phyloP scores from a whole-genome alignment of 1,139 yeast genomes.

The Sugiyamaella grinbergsii region DNA sequence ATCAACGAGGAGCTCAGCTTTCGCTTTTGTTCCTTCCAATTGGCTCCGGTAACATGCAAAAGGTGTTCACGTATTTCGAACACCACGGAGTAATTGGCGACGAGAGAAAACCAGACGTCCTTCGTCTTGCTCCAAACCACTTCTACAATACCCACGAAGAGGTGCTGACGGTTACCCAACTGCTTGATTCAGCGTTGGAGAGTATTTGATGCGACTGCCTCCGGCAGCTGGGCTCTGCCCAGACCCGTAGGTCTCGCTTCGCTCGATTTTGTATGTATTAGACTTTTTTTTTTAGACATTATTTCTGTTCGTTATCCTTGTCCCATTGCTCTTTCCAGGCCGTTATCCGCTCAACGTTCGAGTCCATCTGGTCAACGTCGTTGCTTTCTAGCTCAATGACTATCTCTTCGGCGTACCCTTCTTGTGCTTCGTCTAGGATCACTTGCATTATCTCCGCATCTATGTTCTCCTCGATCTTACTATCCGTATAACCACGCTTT shows the following conservation, averaged over 20 bases:
- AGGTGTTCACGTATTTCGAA: conserved; percentile 52
- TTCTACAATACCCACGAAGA: conserved; percentile 78
- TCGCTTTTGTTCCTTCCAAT: conserved; percentile 67
- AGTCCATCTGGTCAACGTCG: conserved; percentile 71
- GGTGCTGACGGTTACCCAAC: conserved; percentile 51
- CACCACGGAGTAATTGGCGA: conserved; percentile 73
- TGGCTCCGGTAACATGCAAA: conserved; percentile 61
- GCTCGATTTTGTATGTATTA: background rate
- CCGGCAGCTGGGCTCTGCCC: too few species aligned
- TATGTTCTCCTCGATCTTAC: conserved; percentile 84
- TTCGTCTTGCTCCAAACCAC: conserved; percentile 81
- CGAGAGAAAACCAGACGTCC: conserved; percentile 86
- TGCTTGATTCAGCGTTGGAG: conserved; percentile 50
- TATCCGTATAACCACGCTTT: conserved; percentile 67
- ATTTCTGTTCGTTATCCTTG: conserved; percentile 28
- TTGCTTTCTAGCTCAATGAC: conserved; percentile 80
- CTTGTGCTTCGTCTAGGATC: conserved; percentile 81
- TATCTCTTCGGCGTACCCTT: conserved; percentile 73
- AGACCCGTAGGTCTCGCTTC: conserved; percentile 1
- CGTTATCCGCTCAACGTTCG: conserved; percentile 71
- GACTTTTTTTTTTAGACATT: background rate
- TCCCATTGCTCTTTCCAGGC: conserved; percentile 79
- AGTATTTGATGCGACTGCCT: background rate
- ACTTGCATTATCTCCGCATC: conserved; percentile 98
- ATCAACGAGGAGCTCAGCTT: conserved; percentile 77